These are phyloP conservation scores for Fusarium proliferatum DNA, from an alignment of 2,329 filamentous ascomycete genomes.

Conservation along the genomic window DNA sequence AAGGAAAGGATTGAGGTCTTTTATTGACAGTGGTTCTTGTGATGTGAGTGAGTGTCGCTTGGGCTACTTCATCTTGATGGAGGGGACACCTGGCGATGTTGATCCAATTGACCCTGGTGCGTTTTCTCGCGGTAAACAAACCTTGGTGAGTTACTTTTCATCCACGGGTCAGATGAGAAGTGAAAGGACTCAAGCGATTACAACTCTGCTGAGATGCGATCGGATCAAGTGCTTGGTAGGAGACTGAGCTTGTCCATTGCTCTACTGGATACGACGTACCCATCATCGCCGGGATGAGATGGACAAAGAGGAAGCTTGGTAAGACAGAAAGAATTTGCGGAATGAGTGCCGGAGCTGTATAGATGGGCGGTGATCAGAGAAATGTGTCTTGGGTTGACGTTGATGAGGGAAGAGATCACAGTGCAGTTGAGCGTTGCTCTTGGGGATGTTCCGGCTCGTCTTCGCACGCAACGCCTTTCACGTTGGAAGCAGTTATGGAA, in stretches of 20 bases:
- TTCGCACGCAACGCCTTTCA: not conserved
- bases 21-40: not conserved
- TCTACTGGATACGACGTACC: not conserved
- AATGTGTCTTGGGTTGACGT: not conserved
- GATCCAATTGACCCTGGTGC: too few relatives aligned
- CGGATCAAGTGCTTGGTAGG: not conserved
- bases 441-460: not conserved
- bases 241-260: not conserved
- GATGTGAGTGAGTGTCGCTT: not conserved
- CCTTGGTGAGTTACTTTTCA: too few relatives aligned
- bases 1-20: not conserved
- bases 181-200: accelerated
- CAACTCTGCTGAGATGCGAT: not conserved
- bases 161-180: too few relatives aligned
- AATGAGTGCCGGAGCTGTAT: too few relatives aligned
- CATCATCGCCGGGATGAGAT: not conserved
- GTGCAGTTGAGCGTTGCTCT: not conserved
- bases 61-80: accelerated
- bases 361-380: not conserved
- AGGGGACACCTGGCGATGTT: too few relatives aligned
- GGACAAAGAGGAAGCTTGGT: not conserved
- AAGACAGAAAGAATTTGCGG: too few relatives aligned
- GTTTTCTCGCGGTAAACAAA: too few relatives aligned
- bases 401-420: not conserved
- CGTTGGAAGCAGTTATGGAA: not conserved